A percentile compares a stretch with the other conserved stretches of the same genome.
These are phyloP conservation scores for Pseudocercospora fuligena DNA, from an alignment of 2,329 filamentous ascomycete species.

Conservation along the genomic window DNA sequence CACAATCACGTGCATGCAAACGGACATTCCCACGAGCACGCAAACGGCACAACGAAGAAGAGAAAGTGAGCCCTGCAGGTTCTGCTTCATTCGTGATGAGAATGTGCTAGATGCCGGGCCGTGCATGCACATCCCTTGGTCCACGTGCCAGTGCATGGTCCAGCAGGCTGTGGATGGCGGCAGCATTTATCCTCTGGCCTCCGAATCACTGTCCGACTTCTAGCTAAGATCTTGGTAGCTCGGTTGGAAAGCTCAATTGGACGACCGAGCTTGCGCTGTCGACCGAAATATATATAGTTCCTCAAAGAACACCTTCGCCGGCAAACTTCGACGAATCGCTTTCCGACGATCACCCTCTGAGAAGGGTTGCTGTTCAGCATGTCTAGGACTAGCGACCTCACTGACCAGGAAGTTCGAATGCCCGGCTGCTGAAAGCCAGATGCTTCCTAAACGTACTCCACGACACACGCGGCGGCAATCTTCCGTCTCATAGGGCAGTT, in stretches of 20 bases:
- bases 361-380: not conserved
- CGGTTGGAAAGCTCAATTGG: not conserved
- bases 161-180: not conserved
- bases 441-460: not conserved
- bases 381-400: not conserved
- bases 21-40: constrained; percentile 13
- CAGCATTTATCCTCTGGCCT: not conserved
- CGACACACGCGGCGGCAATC: not conserved
- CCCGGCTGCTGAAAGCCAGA: not conserved
- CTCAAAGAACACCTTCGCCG: not conserved
- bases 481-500: not conserved
- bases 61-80: constrained; percentile 22
- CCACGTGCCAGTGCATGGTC: not conserved
- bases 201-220: not conserved
- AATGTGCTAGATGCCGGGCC: not conserved
- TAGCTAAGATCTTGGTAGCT: not conserved
- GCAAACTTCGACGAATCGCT: not conserved
- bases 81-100: not conserved
- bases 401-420: not conserved
- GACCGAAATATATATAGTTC: not conserved
- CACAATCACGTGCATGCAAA: constrained; percentile 23
- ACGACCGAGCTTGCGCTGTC: not conserved
- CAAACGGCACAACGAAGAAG: constrained; percentile 22
- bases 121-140: not conserved
- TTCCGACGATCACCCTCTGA: not conserved